These are phyloP conservation scores for Candida gorgasii DNA, from an alignment of 805 yeast species.

Conservation along the genomic window DNA sequence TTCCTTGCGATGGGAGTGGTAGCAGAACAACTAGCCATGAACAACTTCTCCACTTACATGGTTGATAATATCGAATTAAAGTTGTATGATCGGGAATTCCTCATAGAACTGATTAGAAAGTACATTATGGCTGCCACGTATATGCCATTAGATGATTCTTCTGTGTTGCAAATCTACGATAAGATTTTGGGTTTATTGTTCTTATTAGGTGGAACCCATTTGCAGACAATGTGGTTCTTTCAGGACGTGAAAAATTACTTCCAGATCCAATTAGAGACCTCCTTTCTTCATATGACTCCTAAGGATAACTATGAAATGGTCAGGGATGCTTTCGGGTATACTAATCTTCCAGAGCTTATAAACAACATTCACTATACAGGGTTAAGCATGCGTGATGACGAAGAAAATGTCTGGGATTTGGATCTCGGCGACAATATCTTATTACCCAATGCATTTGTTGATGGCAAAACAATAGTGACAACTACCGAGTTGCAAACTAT, in stretches of 20 bases:
- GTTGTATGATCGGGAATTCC: slow-evolving; percentile 13
- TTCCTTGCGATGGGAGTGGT: slow-evolving; percentile 23
- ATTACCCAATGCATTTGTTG: slow-evolving; percentile 23
- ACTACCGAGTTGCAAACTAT: slow-evolving; percentile 24
- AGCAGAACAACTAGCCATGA: slow-evolving; percentile 21
- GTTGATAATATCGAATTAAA: slow-evolving; percentile 12
- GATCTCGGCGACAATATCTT: slow-evolving; percentile 16
- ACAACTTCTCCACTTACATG: slow-evolving; percentile 3
- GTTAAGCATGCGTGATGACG: slow-evolving; percentile 5
- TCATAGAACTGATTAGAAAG: slow-evolving; percentile 39
- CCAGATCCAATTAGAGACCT: slow-evolving; percentile 20
- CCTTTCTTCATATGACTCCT: slow-evolving; percentile 24
- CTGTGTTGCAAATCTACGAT: slow-evolving; percentile 30
- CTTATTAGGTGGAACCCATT: slow-evolving; percentile 45
- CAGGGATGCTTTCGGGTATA: slow-evolving; percentile 5
- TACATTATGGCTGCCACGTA: slow-evolving; percentile 35
- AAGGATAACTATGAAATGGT: slow-evolving; percentile 22
- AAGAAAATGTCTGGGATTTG: slow-evolving; percentile 20
- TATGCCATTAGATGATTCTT: slow-evolving; percentile 39
- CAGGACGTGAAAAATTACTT: slow-evolving; percentile 33
- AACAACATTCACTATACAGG: slow-evolving; percentile 5
- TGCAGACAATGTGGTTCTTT: slow-evolving; percentile 46
- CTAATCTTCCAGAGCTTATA: slow-evolving; percentile 6
- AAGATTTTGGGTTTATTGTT: slow-evolving; percentile 44
- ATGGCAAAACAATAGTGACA: slow-evolving; percentile 17